Conservation (phyloP, 805 yeast genomes). For the Candida argentea region DNA sequence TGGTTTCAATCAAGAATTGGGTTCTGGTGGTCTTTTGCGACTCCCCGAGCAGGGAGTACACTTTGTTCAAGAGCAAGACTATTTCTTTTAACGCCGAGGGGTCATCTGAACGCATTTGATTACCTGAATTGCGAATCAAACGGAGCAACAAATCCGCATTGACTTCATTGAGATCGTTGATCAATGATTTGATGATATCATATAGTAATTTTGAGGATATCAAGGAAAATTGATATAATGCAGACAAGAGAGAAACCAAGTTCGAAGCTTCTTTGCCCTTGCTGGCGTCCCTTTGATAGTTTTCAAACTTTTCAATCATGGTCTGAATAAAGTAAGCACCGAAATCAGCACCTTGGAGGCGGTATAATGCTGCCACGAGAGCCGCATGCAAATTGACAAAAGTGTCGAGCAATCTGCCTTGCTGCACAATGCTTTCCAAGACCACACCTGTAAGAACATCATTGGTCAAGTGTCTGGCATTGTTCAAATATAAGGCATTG, state of each 20-base stretch:
- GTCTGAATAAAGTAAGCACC: constrained; percentile 82
- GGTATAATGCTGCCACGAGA: constrained; percentile 62
- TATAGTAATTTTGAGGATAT: constrained; percentile 67
- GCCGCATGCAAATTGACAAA: constrained; percentile 76
- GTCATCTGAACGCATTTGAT: constrained; percentile 82
- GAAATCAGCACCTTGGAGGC: constrained; percentile 75
- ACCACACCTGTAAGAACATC: constrained; percentile 55
- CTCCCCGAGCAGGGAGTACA: constrained; percentile 28
- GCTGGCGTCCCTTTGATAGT: constrained; percentile 18
- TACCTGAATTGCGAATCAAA: constrained; percentile 67
- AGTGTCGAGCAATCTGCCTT: constrained; percentile 63
- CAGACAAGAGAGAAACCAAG: constrained; percentile 61
- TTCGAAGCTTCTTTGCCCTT: constrained; percentile 47
- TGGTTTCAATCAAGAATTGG: constrained; percentile 74
- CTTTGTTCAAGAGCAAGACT: constrained; percentile 44
- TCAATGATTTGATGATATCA: constrained; percentile 54
- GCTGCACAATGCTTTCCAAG: constrained; percentile 51
- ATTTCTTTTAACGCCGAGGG: constrained; percentile 79
- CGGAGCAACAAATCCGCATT: constrained; percentile 72
- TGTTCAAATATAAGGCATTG: constrained; percentile 46
- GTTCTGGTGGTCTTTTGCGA: constrained; percentile 48
- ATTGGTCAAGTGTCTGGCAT: constrained; percentile 76
- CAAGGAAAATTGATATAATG: constrained; percentile 68
- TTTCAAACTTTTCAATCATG: constrained; percentile 61
- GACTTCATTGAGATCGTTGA: constrained; percentile 49